Base-by-base conservation (phyloP, 176 grass and related monocot species). In the Melocanna baccifera region DNA sequence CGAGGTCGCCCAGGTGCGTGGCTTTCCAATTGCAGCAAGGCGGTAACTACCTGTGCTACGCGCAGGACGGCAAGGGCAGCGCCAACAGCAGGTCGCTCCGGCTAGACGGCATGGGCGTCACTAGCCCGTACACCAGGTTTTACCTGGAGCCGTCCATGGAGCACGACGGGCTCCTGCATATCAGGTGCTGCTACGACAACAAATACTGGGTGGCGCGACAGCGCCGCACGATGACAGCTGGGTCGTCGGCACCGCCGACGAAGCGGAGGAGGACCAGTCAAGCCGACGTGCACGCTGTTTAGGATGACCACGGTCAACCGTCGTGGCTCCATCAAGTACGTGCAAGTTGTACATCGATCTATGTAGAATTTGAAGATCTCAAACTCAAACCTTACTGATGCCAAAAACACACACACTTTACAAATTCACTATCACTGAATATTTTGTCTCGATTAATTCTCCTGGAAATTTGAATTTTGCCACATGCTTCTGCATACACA, bases 141-240 rank as follows among this genome's bases (percentile, higher is more conserved):
- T 58, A 62, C 25, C 4, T 83, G 15, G 80, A 72, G 39, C 25
- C 68, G 25, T 83, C 67, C 39, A 72, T 12, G 52, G 40, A 61
- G 53, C 80, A 83, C 53, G 0, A 20, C 16, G 67, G 80, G 37
- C 67, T 36, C 52, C 23, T 72, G 52, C 80, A 83, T 67, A 70
- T 83, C 39, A 28, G 80, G 9, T 83, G 52, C 80, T 83, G 80
- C 67, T 83, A 83, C 53, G 26, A 83, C 80, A 83, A 62, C 80
- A 83, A 32, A 37, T 83, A 83, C 67, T 83, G 65, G 79, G 34
- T 29, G 47, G 65, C 47, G 32, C 4, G 12, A 34, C 50, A 53
- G 13, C 39, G 39, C 10, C 10, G 43, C 11, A 46, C 1, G 43
- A 46, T 1, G 43, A 43, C 47, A 6, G 66, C 68, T 83, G 81